A percentile compares a stretch with the other conserved stretches of the same genome.
Evolutionary conservation across 305 asterid genomes (phyloP).

Genomic region (Solanum hybrid): DNA sequence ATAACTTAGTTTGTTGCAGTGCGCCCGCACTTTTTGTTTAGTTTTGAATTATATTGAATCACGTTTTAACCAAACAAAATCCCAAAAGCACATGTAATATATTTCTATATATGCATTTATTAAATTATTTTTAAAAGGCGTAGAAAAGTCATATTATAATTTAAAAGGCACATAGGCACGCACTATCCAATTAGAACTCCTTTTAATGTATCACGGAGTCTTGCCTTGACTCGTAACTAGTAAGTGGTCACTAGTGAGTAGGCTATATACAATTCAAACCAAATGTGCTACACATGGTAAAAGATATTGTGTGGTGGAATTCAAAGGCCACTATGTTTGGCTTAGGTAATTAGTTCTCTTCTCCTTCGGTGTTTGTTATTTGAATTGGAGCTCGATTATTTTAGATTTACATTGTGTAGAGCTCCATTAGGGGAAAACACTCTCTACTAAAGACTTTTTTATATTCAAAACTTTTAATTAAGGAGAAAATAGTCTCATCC

Average conservation of each 20-base stretch:
- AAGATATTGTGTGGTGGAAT: background rate
- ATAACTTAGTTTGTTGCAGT: background rate
- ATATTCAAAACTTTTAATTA: too few relatives aligned
- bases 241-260: background rate
- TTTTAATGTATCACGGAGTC: too few relatives aligned
- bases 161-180: background rate
- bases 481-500: too few relatives aligned
- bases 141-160: background rate
- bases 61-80: background rate
- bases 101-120: background rate
- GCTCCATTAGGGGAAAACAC: fast-evolving
- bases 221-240: background rate
- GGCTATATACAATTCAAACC: background rate
- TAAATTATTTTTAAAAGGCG: background rate
- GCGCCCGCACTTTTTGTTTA: background rate
- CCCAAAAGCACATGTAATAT: background rate
- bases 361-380: background rate
- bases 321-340: background rate
- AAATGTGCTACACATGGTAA: background rate
- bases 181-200: background rate
- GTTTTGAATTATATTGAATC: background rate
- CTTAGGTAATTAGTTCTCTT: background rate
- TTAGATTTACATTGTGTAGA: too few relatives aligned
- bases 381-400: background rate
- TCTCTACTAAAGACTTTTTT: too few relatives aligned